Base-by-base conservation (phyloP, 148 eudicot species). In the Fallopia convolvulus region DNA sequence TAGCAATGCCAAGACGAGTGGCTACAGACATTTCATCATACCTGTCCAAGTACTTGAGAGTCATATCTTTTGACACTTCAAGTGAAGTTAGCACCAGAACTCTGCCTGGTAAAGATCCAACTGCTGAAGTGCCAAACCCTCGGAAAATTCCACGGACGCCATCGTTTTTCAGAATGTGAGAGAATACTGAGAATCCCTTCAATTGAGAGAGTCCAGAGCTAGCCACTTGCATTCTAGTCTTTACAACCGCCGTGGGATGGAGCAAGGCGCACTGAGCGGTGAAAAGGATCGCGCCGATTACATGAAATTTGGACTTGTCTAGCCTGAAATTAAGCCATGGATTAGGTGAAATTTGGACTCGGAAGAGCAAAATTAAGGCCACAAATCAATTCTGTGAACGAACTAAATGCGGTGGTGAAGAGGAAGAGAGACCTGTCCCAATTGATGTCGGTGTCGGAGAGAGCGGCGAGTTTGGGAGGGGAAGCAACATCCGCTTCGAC, bases 151-250 rank as follows among this genome's bases (percentile, higher is more conserved):
- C 97, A n/a, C 63, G 84, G 48, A 90, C 66, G n/a, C 97, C 97
- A 36, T 92, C 97, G 8, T 47, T 79, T 75, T 68, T 88, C 71
- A 92, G 75, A 76, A 88, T 85, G 76, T 79, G 87, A 58, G 76
- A 79, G 46, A 87, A 88, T 6, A 87, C 91, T 33, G 88, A 81
- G n/a, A 75, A 68, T 21, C 91, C 97, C 39, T 58, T 72, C 80
- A 80, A 82, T 23, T 82, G 85, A 75, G 89, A 83, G 15, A 86
- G 66, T 36, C 80, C 88, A 18, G 87, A 85, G 79, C 80, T 44
- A 77, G 83, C 88, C 56, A 92, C 97, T 77, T 92, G 97, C 92
- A 92, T 87, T 79, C 93, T 84, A 2, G 97, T 92, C 82, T 92
- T 92, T 26, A 92, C 87, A 58, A 92, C 90, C n/a, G 87, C 83